Conservation (phyloP, 106 monocot species). For the Alisma plantagoaquatica region DNA sequence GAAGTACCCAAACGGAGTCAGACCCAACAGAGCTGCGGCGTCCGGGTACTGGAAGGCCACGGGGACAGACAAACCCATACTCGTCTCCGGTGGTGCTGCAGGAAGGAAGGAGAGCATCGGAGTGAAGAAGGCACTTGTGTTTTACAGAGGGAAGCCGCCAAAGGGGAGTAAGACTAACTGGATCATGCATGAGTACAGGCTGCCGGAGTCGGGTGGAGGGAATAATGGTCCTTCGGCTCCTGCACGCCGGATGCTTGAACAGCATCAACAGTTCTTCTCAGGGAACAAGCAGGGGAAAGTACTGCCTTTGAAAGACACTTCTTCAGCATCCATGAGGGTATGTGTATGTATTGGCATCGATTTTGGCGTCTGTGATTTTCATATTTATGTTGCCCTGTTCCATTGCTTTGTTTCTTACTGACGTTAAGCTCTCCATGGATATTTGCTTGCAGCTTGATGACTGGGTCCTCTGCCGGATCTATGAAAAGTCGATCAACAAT, state of each 20-base stretch:
- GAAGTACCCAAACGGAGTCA: slow-evolving; percentile 6
- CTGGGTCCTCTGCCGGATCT: slow-evolving; percentile 47
- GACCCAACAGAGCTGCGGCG: no score
- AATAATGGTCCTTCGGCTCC: no score
- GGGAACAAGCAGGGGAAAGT: neutral
- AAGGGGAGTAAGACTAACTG: slow-evolving; percentile 36
- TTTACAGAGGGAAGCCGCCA: slow-evolving; percentile 30
- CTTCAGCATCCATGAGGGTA: neutral
- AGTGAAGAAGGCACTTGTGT: slow-evolving; percentile 51
- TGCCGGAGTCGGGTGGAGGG: neutral
- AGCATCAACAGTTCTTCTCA: no score
- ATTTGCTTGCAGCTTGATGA: slow-evolving; percentile 36
- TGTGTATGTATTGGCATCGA: no score
- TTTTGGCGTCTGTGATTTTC: no score
- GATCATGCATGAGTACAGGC: slow-evolving; percentile 60
- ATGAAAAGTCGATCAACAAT: slow-evolving; percentile 44
- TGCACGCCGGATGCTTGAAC: no score
- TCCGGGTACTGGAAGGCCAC: no score
- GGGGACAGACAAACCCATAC: neutral
- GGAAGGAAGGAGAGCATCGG: slow-evolving; percentile 7
- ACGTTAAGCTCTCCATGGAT: no score
- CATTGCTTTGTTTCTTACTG: neutral
- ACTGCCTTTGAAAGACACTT: neutral
- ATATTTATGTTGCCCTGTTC: neutral
- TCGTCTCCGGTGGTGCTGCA: no score